Evolutionary conservation across 495 filamentous ascomycete species (phyloP).

Genomic region (Glonium stellatum): DNA sequence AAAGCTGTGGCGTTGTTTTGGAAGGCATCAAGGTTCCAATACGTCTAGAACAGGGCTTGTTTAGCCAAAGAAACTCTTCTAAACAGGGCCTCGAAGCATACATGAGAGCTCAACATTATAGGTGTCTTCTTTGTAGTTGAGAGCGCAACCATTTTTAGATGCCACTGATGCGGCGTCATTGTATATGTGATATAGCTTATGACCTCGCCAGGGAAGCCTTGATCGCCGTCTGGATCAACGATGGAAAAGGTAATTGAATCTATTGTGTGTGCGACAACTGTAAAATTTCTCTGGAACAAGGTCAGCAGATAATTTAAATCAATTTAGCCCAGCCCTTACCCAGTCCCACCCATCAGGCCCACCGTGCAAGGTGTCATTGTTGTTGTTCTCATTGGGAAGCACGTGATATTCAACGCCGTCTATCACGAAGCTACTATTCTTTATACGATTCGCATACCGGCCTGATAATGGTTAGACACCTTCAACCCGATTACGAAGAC

Average conservation of each 20-base stretch:
- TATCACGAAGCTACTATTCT: slow-evolving; percentile 72
- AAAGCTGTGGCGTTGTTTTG: slow-evolving; percentile 46
- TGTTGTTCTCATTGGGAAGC: slow-evolving; percentile 63
- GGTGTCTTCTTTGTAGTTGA: slow-evolving; percentile 46
- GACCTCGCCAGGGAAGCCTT: slow-evolving; percentile 77
- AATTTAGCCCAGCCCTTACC: slow-evolving; percentile 8
- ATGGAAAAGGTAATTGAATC: slow-evolving; percentile 73
- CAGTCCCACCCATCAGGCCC: slow-evolving; percentile 73
- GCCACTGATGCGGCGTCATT: slow-evolving; percentile 34
- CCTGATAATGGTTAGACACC: slow-evolving; percentile 38
- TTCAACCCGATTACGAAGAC: background rate
- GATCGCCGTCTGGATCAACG: slow-evolving; percentile 58
- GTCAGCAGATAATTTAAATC: slow-evolving; percentile 1
- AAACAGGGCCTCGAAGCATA: slow-evolving; percentile 4
- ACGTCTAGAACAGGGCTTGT: slow-evolving; percentile 44
- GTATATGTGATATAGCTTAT: slow-evolving; percentile 72
- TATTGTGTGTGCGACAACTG: slow-evolving; percentile 58
- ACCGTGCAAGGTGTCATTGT: slow-evolving; percentile 69
- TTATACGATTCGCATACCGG: slow-evolving; percentile 81
- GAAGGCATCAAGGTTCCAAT: slow-evolving; percentile 87
- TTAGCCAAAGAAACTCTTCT: background rate
- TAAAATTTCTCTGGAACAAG: slow-evolving; percentile 59
- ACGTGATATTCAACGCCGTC: slow-evolving; percentile 60
- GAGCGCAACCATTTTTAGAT: slow-evolving; percentile 35
- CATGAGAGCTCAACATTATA: slow-evolving; percentile 52